Conservation (phyloP, 2,329 filamentous ascomycete species). For the Nemania serpens region DNA sequence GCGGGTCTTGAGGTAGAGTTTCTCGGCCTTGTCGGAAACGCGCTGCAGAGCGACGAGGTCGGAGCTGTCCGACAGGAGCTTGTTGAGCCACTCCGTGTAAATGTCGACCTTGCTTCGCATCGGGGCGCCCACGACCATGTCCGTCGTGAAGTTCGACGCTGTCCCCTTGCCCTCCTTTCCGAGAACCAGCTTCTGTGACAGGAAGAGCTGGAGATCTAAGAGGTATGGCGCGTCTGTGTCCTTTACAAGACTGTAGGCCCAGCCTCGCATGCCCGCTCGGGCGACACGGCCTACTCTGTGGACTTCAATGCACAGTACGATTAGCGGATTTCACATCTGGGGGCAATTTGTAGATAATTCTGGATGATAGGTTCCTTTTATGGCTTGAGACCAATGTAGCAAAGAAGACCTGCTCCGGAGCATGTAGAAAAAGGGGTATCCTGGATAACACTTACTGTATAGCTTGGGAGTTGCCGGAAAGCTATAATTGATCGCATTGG, state of each 20-base stretch:
- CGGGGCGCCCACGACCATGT: slow-evolving; percentile 81
- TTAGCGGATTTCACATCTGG: background rate
- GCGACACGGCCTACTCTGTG: slow-evolving; percentile 96
- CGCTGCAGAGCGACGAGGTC: slow-evolving; percentile 73
- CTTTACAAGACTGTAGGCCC: slow-evolving; percentile 91
- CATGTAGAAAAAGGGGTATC: background rate
- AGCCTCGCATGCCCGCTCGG: slow-evolving; percentile 87
- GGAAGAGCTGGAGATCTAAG: slow-evolving; percentile 90
- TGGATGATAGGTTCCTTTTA: background rate
- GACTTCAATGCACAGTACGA: slow-evolving; percentile 49
- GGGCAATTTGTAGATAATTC: background rate
- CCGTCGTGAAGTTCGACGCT: slow-evolving; percentile 73
- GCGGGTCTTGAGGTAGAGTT: slow-evolving; percentile 85
- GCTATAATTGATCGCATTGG: slow-evolving; percentile 98
- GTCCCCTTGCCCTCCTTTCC: slow-evolving; percentile 64
- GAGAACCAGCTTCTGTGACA: slow-evolving; percentile 80
- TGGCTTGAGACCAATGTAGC: background rate
- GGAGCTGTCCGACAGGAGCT: slow-evolving; percentile 72
- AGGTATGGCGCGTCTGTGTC: slow-evolving; percentile 90
- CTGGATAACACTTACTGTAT: slow-evolving; percentile 52
- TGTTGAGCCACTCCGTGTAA: slow-evolving; percentile 82
- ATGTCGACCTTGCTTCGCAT: slow-evolving; percentile 74
- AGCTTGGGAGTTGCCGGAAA: slow-evolving; percentile 97
- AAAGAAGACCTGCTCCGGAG: background rate
- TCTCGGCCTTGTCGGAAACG: slow-evolving; percentile 87